phyloP scores from a whole-genome alignment of 805 yeast genomes.

The Hanseniaspora lachancei region DNA sequence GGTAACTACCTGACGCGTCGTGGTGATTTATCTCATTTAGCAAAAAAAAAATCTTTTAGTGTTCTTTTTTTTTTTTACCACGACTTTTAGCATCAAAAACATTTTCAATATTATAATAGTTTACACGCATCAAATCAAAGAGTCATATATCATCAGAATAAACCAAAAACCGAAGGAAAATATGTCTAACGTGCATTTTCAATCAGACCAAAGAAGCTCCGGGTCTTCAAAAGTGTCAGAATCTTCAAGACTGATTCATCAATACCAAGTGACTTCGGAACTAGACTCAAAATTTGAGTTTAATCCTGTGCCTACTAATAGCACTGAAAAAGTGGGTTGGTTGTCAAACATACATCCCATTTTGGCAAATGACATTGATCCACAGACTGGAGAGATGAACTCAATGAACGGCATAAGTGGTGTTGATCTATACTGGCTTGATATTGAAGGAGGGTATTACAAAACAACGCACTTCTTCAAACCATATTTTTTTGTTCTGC shows the following conservation, averaged over 20 bases:
- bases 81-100: no score
- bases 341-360: conserved; percentile 88
- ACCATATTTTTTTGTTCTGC: conserved; percentile 67
- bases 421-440: conserved; percentile 86
- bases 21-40: no score
- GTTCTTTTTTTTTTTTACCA: no score
- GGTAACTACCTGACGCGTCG: no score
- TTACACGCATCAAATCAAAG: no score
- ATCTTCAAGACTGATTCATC: conserved; percentile 32
- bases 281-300: conserved; percentile 83
- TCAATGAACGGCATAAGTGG: conserved; percentile 56
- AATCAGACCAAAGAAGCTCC: conserved; percentile 24
- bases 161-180: not conserved
- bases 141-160: not conserved
- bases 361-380: conserved; percentile 39
- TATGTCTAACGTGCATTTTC: conserved; percentile 11
- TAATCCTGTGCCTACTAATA: conserved; percentile 59
- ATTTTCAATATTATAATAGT: no score
- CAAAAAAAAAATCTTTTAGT: no score
- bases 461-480: conserved; percentile 71
- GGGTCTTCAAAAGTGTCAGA: not conserved
- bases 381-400: conserved; percentile 12
- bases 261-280: conserved; percentile 48
- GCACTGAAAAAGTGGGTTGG: conserved; percentile 66
- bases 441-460: conserved; percentile 93